Percentiles rank a stretch among this genome's conserved stretches.
Evolutionary conservation across 345 rosid genomes (phyloP).

Genomic region (Barbarea vulgaris): DNA sequence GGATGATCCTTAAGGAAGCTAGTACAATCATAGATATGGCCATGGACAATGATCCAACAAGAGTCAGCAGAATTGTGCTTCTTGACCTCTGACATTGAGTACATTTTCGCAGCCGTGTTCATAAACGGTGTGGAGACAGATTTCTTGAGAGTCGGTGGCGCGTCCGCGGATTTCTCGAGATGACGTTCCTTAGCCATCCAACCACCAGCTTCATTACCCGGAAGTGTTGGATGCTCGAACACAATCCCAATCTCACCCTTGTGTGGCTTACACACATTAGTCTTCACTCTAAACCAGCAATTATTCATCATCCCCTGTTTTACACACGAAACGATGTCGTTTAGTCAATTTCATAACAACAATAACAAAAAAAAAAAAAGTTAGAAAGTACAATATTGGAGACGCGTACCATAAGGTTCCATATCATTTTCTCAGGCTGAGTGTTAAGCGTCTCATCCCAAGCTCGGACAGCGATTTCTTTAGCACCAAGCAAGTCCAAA

Average conservation of each 20-base stretch:
- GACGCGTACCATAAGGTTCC: conserved; percentile 74
- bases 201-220: conserved; percentile 88
- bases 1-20: conserved; percentile 85
- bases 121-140: conserved; percentile 83
- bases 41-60: conserved; percentile 89
- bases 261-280: conserved; percentile 76
- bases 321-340: not conserved
- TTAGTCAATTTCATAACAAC: not conserved
- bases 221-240: conserved; percentile 88
- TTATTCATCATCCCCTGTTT: conserved; percentile 90
- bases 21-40: conserved; percentile 89
- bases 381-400: not conserved
- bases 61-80: conserved; percentile 73
- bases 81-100: conserved; percentile 67
- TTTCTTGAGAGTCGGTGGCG: conserved; percentile 58
- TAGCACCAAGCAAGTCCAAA: conserved; percentile 69
- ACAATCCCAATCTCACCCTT: conserved; percentile 86
- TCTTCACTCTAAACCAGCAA: conserved; percentile 81
- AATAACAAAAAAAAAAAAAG: not conserved
- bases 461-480: conserved; percentile 87
- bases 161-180: conserved; percentile 54
- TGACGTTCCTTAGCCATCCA: conserved; percentile 97
- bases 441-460: conserved; percentile 95
- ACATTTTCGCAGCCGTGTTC: conserved; percentile 68
- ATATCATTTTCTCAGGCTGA: conserved; percentile 86